phyloP scores from a whole-genome alignment of 2,329 filamentous ascomycete genomes.

The Lachnellula subtilissima region DNA sequence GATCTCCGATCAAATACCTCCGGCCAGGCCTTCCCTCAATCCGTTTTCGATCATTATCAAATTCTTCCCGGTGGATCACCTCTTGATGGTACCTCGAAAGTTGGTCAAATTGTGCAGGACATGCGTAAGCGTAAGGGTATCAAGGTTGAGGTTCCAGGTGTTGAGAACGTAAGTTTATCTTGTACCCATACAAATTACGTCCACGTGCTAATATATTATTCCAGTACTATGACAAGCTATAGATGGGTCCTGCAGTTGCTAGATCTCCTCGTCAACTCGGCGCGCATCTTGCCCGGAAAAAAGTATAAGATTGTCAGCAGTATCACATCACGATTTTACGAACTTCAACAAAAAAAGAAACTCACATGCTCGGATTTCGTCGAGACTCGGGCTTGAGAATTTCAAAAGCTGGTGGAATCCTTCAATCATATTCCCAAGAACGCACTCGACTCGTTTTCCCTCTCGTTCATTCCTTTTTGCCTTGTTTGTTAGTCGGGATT shows the following conservation, averaged over 20 bases:
- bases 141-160: constrained; percentile 89
- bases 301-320: constrained; percentile 22
- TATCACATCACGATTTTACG: constrained; percentile 26
- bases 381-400: neutral
- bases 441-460: constrained; percentile 18
- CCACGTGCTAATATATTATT: constrained; percentile 37
- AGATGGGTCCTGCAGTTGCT: constrained; percentile 40
- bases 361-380: too few relatives aligned
- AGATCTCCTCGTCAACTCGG: constrained; percentile 26
- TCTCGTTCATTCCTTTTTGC: constrained; percentile 20
- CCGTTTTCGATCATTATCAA: constrained; percentile 99
- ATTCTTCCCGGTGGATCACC: constrained; percentile 89
- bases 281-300: constrained; percentile 20
- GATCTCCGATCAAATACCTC: constrained; percentile 91
- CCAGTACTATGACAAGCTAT: constrained; percentile 99
- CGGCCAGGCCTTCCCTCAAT: constrained; percentile 98
- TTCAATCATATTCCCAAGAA: constrained; percentile 4
- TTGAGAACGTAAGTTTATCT: constrained; percentile 79
- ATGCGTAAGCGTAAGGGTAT: constrained; percentile 99
- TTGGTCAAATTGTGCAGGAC: constrained; percentile 74
- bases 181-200: neutral
- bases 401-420: constrained; percentile 11
- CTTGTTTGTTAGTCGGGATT: constrained; percentile 19
- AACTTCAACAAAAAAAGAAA: neutral
- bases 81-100: constrained; percentile 76